Evolutionary conservation across 1,284 basidiomycete species (phyloP).

Genomic region (Cryptococcus maquisensis): DNA sequence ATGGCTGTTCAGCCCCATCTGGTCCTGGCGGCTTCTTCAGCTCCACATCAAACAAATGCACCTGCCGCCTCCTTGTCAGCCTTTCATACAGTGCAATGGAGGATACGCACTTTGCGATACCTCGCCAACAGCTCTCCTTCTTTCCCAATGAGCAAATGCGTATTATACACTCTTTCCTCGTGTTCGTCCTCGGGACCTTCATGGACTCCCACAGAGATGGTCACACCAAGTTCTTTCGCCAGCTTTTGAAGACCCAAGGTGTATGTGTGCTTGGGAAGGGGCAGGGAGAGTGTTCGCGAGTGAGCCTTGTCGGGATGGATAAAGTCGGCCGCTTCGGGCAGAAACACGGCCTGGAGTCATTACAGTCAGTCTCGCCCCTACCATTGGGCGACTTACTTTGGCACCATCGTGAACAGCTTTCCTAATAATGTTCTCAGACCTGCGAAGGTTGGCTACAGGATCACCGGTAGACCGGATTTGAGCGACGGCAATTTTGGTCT

Average conservation of each 20-base stretch:
- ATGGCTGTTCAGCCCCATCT: constrained; percentile 27
- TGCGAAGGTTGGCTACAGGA: constrained; percentile 39
- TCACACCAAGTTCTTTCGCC: constrained; percentile 47
- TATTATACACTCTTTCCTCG: constrained; percentile 51
- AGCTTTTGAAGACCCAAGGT: constrained; percentile 41
- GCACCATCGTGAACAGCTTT: constrained; percentile 48
- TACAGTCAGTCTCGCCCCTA: not conserved
- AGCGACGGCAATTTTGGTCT: constrained; percentile 26
- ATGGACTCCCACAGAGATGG: constrained; percentile 52
- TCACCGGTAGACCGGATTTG: constrained; percentile 40
- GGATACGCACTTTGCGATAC: constrained; percentile 48
- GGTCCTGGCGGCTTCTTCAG: constrained; percentile 31
- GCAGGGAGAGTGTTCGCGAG: constrained; percentile 32
- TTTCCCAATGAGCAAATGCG: constrained; percentile 50
- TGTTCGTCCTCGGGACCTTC: constrained; percentile 45
- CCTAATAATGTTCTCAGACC: constrained; percentile 45
- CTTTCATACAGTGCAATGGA: not conserved
- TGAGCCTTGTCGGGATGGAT: constrained; percentile 47
- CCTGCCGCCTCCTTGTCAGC: constrained; percentile 15
- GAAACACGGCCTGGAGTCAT: constrained; percentile 41
- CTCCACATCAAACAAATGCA: constrained; percentile 55
- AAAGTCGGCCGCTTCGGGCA: constrained; percentile 55
- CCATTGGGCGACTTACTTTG: constrained; percentile 26
- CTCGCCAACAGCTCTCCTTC: constrained; percentile 43
- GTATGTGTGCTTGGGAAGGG: constrained; percentile 31